These are phyloP conservation scores for Pythium periplocum DNA, from an alignment of 352 stramenopile genomes.

Conservation along the genomic window DNA sequence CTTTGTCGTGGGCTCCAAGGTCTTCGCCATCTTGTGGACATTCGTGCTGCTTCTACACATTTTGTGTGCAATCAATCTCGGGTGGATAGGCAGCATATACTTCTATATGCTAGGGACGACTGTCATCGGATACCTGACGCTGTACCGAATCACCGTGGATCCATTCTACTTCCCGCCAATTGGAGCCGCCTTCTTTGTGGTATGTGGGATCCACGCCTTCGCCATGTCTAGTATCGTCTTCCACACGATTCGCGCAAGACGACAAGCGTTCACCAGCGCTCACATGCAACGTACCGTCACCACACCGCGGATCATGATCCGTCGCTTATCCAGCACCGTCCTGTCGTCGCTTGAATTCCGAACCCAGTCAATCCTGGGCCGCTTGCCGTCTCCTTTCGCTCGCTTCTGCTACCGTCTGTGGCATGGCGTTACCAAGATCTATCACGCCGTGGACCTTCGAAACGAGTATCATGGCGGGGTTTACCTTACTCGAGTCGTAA, in stretches of 20 bases:
- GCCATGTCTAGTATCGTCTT: conserved; percentile 15
- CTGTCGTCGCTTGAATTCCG: conserved; percentile 18
- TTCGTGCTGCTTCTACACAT: conserved; percentile 12
- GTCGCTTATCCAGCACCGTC: conserved; percentile 11
- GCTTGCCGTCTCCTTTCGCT: conserved; percentile 15
- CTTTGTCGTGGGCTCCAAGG: conserved; percentile 1
- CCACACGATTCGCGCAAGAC: conserved; percentile 12
- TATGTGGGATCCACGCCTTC: conserved; percentile 16
- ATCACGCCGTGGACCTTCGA: conserved; percentile 3
- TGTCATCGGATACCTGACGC: conserved; percentile 15
- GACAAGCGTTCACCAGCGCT: conserved; percentile 13
- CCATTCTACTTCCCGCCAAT: conserved; percentile 21
- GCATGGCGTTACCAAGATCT: conserved; percentile 4
- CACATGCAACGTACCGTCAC: conserved; percentile 16
- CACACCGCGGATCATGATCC: conserved; percentile 14
- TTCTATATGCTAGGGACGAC: conserved; percentile 17
- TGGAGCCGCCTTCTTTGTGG: conserved; percentile 15
- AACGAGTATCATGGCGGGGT: conserved; percentile 13
- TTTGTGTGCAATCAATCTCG: conserved; percentile 7
- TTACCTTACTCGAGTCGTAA: conserved; percentile 6
- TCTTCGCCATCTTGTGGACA: conserved; percentile 8
- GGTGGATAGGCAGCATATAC: neutral
- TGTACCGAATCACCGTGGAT: conserved; percentile 12
- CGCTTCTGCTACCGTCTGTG: conserved; percentile 8
- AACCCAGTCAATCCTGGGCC: conserved; percentile 17